A percentile compares a stretch with the other conserved stretches of the same genome.
Evolutionary conservation across 805 yeast species (phyloP).

Genomic region (Saccharomycopsis vini): DNA sequence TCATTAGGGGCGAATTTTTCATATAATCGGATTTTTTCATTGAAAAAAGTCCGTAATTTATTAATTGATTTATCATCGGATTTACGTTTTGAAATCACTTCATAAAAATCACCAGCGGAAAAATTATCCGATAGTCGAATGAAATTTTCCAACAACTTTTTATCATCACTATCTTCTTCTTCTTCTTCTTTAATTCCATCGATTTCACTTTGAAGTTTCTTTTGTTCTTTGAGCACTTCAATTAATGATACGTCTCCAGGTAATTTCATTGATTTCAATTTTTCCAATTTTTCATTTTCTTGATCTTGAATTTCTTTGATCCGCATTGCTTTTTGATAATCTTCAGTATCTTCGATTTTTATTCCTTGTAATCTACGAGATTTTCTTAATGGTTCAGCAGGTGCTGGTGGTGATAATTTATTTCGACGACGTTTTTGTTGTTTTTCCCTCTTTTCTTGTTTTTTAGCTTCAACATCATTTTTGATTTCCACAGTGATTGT

Average conservation of each 20-base stretch:
- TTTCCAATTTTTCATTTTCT: conserved; percentile 23
- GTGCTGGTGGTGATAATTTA: background rate
- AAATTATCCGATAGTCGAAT: conserved; percentile 39
- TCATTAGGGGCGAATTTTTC: conserved; percentile 58
- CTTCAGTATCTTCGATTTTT: conserved; percentile 42
- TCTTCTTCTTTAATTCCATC: conserved; percentile 27
- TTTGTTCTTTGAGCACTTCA: conserved; percentile 37
- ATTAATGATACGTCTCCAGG: conserved; percentile 56
- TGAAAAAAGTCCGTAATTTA: conserved; percentile 45
- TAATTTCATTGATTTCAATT: conserved; percentile 44
- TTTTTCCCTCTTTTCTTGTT: conserved; percentile 22
- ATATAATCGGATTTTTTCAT: conserved; percentile 36
- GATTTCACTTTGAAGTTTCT: conserved; percentile 20
- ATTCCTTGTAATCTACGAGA: conserved; percentile 76
- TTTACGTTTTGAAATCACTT: conserved; percentile 27
- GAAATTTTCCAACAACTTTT: conserved; percentile 27
- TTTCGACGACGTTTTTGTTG: conserved; percentile 20
- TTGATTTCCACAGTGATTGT: conserved; percentile 45
- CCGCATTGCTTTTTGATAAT: conserved; percentile 24
- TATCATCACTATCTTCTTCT: conserved; percentile 30
- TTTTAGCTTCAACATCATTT: conserved; percentile 27
- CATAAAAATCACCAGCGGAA: conserved; percentile 66
- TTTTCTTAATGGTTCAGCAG: conserved; percentile 51
- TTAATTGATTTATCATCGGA: conserved; percentile 33
- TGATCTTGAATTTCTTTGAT: conserved; percentile 22